Evolutionary conservation across 192 early-diverging fungal species (phyloP).

Genomic region (Anaeromyces robustus): DNA sequence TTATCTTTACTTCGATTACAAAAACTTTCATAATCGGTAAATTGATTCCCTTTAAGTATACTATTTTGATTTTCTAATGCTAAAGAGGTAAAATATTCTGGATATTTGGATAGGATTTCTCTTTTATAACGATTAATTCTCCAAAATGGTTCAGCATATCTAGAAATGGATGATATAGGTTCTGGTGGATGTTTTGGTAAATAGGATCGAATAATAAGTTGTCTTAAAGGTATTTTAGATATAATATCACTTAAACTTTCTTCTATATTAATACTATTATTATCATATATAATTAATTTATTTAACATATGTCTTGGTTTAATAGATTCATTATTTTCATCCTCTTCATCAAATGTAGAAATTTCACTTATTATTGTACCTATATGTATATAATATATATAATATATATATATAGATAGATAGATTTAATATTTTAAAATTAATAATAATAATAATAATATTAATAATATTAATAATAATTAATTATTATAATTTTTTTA

Average conservation of each 20-base stretch:
- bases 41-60: background rate
- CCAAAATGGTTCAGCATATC: background rate
- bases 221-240: background rate
- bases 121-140: background rate
- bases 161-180: background rate
- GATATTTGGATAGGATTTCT: background rate
- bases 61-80: background rate
- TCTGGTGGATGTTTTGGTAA: background rate
- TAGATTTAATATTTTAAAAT: background rate
- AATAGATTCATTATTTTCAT: no score
- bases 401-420: background rate
- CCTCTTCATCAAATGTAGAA: background rate
- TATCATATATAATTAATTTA: background rate
- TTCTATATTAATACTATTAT: background rate
- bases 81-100: background rate
- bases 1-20: background rate
- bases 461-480: no score
- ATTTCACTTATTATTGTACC: background rate
- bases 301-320: background rate
- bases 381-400: background rate
- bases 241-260: background rate
- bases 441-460: no score
- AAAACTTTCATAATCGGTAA: background rate
- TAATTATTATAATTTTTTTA: no score
- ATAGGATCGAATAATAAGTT: background rate